Base-by-base conservation (phyloP, 257 asterid species). In the Schizonepeta tenuifolia region DNA sequence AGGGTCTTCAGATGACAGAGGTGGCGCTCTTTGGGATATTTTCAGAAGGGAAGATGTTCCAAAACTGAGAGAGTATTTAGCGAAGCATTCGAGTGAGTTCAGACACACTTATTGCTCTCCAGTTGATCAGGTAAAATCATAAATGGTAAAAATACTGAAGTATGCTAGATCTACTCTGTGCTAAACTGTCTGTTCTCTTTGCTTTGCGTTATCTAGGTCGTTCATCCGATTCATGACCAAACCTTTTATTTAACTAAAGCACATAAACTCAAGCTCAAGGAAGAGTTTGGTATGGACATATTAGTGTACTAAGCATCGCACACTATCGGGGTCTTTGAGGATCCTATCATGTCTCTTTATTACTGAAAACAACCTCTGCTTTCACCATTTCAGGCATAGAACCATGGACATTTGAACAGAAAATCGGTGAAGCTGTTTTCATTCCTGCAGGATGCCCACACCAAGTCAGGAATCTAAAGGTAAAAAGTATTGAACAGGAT, bases 381-480 rank as follows among this genome's bases (percentile, higher is more conserved):
- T 58, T 24, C 17, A 9, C 60, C 62, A 49, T 64, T 75, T 47
- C 81, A 94, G 98, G 96, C 67, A 50, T 94, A 54, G 98, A 91
- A 78, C 90, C 98, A 44, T 94, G 98, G 98, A 89, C 98, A 0
- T 94, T 94, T 57, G 95, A 88, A 75, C 97, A 94, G 74, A 82
- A 76, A 69, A 86, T 91, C 21, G 98, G 98, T 49, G 98, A 94
- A 78, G 96, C 98, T 3, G 95, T 93, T 58, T 91, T 93, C 75
- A 91, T 94, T 67, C 98, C 98, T 14, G 98, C 98, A 20, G 98
- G 98, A 9, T 94, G 98, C 64, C 98, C 98, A 54, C 98, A 94
- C 72, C 98, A 94, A 87, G 98, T 94, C 79, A 86, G 97, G 53
- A 94, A 94, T 84, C 91, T 91, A 31, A 91, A 89, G 93, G 98